Conservation (phyloP, 2,329 filamentous ascomycete species). For the Trichophyton mentagrophytes region DNA sequence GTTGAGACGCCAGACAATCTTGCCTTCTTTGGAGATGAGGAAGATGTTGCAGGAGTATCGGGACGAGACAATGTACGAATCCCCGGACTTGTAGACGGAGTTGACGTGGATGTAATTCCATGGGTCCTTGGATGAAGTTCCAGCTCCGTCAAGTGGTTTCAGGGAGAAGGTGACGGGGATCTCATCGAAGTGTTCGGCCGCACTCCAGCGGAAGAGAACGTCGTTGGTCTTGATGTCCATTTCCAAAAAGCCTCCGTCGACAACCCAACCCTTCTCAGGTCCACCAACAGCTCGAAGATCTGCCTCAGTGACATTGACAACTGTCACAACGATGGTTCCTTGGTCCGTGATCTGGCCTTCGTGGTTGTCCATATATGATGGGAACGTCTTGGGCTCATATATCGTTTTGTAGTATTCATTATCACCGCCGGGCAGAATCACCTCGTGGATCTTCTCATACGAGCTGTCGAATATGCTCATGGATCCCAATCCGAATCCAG, state of each 20-base stretch:
- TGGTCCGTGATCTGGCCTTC: constrained; percentile 34
- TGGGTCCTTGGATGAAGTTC: constrained; percentile 3
- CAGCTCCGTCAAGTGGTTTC: constrained; percentile 3
- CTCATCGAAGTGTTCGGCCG: constrained; percentile 31
- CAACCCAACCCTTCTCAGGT: constrained; percentile 27
- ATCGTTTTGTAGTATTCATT: constrained; percentile 9
- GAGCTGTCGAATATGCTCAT: constrained; percentile 14
- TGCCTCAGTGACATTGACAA: constrained; percentile 27
- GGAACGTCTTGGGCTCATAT: constrained; percentile 10
- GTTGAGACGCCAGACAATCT: constrained; percentile 9
- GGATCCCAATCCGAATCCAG: constrained; percentile 12
- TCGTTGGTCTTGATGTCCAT: constrained; percentile 34
- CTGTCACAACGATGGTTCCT: constrained; percentile 32
- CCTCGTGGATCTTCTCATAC: constrained; percentile 13
- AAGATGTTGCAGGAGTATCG: constrained; percentile 7
- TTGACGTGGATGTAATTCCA: constrained; percentile 12
- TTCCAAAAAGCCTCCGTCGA: constrained; percentile 35
- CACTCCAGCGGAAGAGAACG: constrained; percentile 37
- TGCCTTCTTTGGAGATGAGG: constrained; percentile 5
- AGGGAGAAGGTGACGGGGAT: constrained; percentile 1
- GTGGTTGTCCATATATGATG: constrained; percentile 29
- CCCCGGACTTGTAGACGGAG: constrained; percentile 9
- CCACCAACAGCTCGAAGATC: constrained; percentile 31
- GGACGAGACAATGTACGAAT: constrained; percentile 10
- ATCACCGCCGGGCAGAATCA: constrained; percentile 2